Percentiles rank a stretch among this genome's conserved stretches.
phyloP scores from a whole-genome alignment of 1,284 basidiomycete species.

The Taiwanofungus camphoratus region DNA sequence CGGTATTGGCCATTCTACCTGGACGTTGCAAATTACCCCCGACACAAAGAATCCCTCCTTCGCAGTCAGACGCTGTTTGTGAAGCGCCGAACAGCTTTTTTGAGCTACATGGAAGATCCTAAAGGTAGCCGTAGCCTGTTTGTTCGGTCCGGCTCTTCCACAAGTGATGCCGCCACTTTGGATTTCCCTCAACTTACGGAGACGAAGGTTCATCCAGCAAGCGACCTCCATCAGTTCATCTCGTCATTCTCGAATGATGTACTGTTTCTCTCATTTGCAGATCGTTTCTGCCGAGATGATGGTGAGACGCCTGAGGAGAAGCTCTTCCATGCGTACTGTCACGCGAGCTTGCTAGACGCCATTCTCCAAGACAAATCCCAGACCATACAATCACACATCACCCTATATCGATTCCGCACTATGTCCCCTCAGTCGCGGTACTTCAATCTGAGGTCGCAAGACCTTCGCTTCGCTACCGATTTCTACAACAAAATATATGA shows the following conservation, averaged over 20 bases:
- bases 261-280: conserved; percentile 70
- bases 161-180: conserved; percentile 68
- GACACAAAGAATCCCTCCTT: conserved; percentile 67
- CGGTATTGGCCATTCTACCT: conserved; percentile 92
- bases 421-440: conserved; percentile 50
- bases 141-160: conserved; percentile 70
- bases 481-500: conserved; percentile 73
- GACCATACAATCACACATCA: conserved; percentile 69
- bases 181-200: conserved; percentile 77
- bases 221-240: conserved; percentile 78
- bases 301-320: conserved; percentile 52
- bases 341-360: conserved; percentile 80
- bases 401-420: conserved; percentile 60
- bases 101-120: conserved; percentile 91
- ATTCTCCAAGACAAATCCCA: conserved; percentile 85
- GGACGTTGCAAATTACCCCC: conserved; percentile 61
- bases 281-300: conserved; percentile 61
- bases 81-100: conserved; percentile 87
- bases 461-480: conserved; percentile 63
- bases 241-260: conserved; percentile 78
- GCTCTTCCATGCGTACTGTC: conserved; percentile 67
- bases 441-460: conserved; percentile 63
- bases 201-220: conserved; percentile 56
- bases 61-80: conserved; percentile 82
- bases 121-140: conserved; percentile 88